phyloP scores from a whole-genome alignment of 164 flowering plant genomes.

The Magnolia officinalis region DNA sequence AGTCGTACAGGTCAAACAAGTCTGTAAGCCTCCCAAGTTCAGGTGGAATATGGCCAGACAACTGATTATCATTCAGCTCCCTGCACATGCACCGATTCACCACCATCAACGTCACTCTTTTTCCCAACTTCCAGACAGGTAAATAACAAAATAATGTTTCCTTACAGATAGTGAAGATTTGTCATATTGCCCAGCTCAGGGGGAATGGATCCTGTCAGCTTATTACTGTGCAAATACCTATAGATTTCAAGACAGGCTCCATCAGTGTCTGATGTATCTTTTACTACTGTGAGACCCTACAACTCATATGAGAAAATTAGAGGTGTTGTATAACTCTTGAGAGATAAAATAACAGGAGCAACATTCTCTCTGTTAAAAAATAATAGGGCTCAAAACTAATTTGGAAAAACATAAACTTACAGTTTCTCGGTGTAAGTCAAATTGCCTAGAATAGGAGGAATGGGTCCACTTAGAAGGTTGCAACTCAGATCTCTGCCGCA shows the following conservation, averaged over 20 bases:
- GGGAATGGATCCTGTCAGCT: conserved; percentile 75
- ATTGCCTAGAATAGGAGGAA: conserved; percentile 84
- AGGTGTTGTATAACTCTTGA: not conserved
- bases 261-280: not conserved
- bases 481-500: conserved; percentile 83
- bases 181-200: conserved; percentile 97
- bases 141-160: not conserved
- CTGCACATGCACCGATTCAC: conserved; percentile 27
- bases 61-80: conserved; percentile 78
- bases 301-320: not conserved
- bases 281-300: not conserved
- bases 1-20: conserved; percentile 82
- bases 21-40: conserved; percentile 92
- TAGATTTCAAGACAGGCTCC: conserved; percentile 1
- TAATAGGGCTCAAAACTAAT: not conserved
- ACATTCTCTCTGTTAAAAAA: not conserved
- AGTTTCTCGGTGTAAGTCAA: conserved; percentile 77
- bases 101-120: not conserved
- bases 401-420: conserved; percentile 34
- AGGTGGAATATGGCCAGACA: conserved; percentile 80
- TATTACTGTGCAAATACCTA: conserved; percentile 90
- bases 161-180: conserved; percentile 88
- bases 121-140: not conserved
- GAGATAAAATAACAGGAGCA: not conserved
- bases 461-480: conserved; percentile 72